A percentile compares a stretch with the other conserved stretches of the same genome.
Conservation (phyloP, 805 yeast species). For the Ogataea allantospora region DNA sequence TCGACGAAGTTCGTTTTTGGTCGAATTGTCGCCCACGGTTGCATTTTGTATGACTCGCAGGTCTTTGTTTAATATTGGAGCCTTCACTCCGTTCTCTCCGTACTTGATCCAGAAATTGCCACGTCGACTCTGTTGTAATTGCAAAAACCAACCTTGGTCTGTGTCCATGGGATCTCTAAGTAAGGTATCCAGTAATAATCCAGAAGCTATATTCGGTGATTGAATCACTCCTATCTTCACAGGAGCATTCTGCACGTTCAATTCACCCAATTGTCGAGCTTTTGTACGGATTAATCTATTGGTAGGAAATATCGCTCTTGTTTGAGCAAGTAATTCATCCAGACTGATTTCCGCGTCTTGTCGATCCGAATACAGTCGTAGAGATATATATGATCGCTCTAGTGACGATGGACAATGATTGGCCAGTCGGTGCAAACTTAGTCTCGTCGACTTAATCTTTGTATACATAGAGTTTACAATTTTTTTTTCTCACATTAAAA, state of each 20-base stretch:
- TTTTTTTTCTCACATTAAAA: constrained; percentile 1
- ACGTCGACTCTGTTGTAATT: constrained; percentile 7
- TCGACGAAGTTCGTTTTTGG: constrained; percentile 18
- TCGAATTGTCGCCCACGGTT: constrained; percentile 23
- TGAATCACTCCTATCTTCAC: constrained; percentile 32
- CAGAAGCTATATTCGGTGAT: constrained; percentile 18
- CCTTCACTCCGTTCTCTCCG: constrained; percentile 19
- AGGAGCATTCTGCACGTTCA: constrained; percentile 3
- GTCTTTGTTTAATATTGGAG: constrained; percentile 32
- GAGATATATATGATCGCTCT: background rate
- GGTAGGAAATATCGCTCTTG: constrained; percentile 15
- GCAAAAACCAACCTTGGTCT: constrained; percentile 22
- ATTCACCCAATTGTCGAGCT: constrained; percentile 15
- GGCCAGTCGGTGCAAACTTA: background rate
- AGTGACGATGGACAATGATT: background rate
- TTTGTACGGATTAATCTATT: constrained; percentile 14
- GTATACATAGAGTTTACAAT: constrained; percentile 3
- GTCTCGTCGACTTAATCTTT: background rate
- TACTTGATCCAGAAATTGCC: constrained; percentile 18
- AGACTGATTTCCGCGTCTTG: background rate
- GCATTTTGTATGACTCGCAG: constrained; percentile 30
- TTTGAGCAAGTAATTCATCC: constrained; percentile 12
- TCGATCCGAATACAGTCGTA: constrained; percentile 1
- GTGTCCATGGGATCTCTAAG: constrained; percentile 32
- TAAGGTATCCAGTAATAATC: constrained; percentile 27